Percentiles rank a stretch among this genome's conserved stretches.
These are phyloP conservation scores for Aegle marmelos DNA, from an alignment of 345 rosid genomes.

Conservation along the genomic window DNA sequence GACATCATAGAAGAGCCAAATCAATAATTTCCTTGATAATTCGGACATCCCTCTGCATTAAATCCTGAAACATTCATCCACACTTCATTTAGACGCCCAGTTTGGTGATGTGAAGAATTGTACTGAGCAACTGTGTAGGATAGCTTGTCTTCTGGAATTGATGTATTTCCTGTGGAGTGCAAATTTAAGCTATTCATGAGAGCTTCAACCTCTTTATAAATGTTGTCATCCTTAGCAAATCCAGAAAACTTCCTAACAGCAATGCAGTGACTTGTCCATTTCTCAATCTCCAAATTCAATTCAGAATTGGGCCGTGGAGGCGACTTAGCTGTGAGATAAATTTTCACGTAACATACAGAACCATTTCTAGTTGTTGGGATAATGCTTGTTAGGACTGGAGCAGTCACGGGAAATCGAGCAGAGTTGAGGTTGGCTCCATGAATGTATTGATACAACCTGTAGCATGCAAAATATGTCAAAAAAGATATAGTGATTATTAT, in stretches of 20 bases:
- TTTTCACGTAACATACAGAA: conserved; percentile 11
- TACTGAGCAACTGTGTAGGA: conserved; percentile 42
- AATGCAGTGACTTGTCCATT: conserved; percentile 35
- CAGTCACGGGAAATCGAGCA: conserved; percentile 25
- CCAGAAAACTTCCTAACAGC: conserved; percentile 45
- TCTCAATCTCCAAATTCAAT: conserved; percentile 31
- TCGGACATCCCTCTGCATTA: conserved; percentile 21
- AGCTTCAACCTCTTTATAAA: conserved; percentile 29
- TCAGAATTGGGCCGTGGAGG: conserved; percentile 39
- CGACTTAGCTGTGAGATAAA: conserved; percentile 17
- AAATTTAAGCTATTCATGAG: conserved; percentile 25
- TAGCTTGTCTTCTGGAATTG: not conserved
- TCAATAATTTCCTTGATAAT: not conserved
- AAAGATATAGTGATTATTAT: not conserved
- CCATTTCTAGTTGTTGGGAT: conserved; percentile 2
- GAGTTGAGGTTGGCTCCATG: conserved; percentile 41
- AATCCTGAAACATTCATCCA: conserved; percentile 40
- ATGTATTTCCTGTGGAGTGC: not conserved
- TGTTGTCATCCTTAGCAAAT: conserved; percentile 37
- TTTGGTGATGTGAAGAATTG: conserved; percentile 30
- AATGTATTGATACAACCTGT: conserved; percentile 46
- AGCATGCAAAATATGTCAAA: not conserved
- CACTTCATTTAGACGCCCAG: conserved; percentile 39
- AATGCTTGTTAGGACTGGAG: conserved; percentile 43
- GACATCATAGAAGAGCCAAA: not conserved